Conservation (phyloP, 2,329 filamentous ascomycete species). For the Rhexocercosporidium sp. region DNA sequence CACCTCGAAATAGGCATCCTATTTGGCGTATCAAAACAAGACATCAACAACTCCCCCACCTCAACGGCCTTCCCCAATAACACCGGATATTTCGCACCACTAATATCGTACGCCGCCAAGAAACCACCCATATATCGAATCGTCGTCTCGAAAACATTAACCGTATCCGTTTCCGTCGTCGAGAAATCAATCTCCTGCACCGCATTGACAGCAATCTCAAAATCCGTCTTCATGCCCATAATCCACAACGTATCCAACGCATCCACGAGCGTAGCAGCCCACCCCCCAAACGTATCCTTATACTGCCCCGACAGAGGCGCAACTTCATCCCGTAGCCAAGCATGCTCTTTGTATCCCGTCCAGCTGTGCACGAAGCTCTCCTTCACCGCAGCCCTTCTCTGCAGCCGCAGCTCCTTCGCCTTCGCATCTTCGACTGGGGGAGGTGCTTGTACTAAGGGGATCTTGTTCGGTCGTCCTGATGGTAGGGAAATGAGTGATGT, state of each 20-base stretch:
- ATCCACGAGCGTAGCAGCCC: slow-evolving; percentile 88
- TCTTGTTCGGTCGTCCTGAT: slow-evolving; percentile 33
- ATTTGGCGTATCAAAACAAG: slow-evolving; percentile 85
- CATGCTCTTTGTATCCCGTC: slow-evolving; percentile 79
- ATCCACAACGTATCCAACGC: slow-evolving; percentile 85
- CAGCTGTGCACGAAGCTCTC: slow-evolving; percentile 58
- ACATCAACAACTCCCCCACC: slow-evolving; percentile 73
- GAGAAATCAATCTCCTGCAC: slow-evolving; percentile 83
- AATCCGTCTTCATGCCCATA: slow-evolving; percentile 79
- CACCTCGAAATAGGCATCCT: slow-evolving; percentile 73
- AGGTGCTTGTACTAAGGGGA: slow-evolving; percentile 37
- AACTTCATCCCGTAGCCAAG: slow-evolving; percentile 88
- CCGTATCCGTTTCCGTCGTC: slow-evolving; percentile 49
- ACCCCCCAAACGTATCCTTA: slow-evolving; percentile 86
- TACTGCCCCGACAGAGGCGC: slow-evolving; percentile 69
- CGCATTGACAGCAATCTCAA: slow-evolving; percentile 74
- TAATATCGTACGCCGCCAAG: slow-evolving; percentile 85
- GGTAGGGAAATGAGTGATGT: slow-evolving; percentile 38
- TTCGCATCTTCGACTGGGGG: slow-evolving; percentile 32
- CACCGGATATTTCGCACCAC: slow-evolving; percentile 68
- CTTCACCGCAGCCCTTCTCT: slow-evolving; percentile 35
- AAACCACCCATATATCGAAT: slow-evolving; percentile 92
- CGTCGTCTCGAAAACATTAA: slow-evolving; percentile 79
- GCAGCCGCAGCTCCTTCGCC: slow-evolving; percentile 33
- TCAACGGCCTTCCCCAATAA: slow-evolving; percentile 73